Base-by-base conservation (phyloP, 345 rosid genomes). In the Populus simonii region DNA sequence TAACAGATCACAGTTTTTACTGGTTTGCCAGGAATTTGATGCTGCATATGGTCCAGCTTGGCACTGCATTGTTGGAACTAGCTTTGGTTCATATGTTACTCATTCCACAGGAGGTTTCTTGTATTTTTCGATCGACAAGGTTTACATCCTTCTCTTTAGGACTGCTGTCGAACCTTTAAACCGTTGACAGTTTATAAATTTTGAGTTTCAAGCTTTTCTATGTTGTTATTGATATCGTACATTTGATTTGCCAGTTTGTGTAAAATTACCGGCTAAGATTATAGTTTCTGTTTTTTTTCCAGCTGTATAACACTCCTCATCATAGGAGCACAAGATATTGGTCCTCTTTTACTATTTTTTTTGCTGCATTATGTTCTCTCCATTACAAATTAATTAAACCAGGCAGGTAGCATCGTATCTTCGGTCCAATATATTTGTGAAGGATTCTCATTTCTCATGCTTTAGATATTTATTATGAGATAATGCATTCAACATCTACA, bases 51-150 rank as follows among this genome's bases (percentile, higher is more conserved):
- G 98, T 18, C 98, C 98, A 38, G 98, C 97, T 76, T 94, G 98
- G 98, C 99, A 95, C 78, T 95, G 98, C 92, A 91, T 95, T 11
- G 99, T 95, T 49, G 99, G 99, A 35, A 91, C 93, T 8, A 95
- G 99, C 86, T 95, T 93, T 74, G 98, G 99, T 68, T 95, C 99
- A 17, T 93, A 93, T 47, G 98, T 95, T 7, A 95, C 98, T 0
- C 98, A 95, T 87, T 95, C 99, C 2, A 74, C 84, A 0, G 98
- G 99, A 79, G 99, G 99, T 74, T 95, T 95, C 89, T 74, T 95
- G 88, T 95, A 93, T 78, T 95, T 91, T 83, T 94, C 97, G 23
- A 90, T 93, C 2, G 98, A 91, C 89, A 93, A 93, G 82, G 89
- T 90, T 84, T 90, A 93, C 78, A 86, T 95, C 86, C 96, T 95